Evolutionary conservation across 805 yeast species (phyloP).

Genomic region (Cyberlindnera euphorbiiphila): DNA sequence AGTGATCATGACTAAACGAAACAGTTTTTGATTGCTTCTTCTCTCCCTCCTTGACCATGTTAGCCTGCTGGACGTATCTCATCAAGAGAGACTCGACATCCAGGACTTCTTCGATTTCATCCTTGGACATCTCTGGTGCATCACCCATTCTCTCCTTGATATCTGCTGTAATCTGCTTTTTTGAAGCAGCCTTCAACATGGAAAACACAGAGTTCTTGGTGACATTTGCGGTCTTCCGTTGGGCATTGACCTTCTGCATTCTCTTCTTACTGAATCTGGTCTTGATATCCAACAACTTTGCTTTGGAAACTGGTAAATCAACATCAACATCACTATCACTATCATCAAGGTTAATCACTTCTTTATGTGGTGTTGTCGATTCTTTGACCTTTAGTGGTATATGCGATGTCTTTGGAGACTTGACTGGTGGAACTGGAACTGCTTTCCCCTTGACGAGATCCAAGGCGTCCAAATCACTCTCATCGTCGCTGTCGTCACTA

Average conservation of each 20-base stretch:
- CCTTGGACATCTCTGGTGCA: constrained; percentile 6
- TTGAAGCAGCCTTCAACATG: constrained; percentile 40
- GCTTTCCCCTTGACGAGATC: constrained; percentile 9
- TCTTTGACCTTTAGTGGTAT: not conserved
- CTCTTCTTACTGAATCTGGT: constrained; percentile 32
- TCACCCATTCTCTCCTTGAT: constrained; percentile 41
- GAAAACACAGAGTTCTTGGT: constrained; percentile 32
- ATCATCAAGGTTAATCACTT: constrained; percentile 20
- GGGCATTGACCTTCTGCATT: constrained; percentile 10
- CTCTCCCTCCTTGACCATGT: constrained; percentile 32
- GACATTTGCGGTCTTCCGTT: constrained; percentile 13
- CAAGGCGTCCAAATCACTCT: constrained; percentile 13
- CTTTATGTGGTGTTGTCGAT: not conserved
- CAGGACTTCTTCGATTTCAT: constrained; percentile 14
- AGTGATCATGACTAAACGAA: constrained; percentile 13
- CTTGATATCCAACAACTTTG: constrained; percentile 33
- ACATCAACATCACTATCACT: constrained; percentile 23
- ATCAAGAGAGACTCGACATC: constrained; percentile 24
- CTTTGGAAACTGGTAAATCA: constrained; percentile 28
- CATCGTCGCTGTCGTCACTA: constrained; percentile 16
- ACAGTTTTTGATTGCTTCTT: constrained; percentile 17
- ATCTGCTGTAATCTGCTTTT: constrained; percentile 42
- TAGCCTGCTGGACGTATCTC: constrained; percentile 23
- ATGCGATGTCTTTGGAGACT: no score
- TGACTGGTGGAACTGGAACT: no score